These are phyloP conservation scores for Cystofilobasidium macerans DNA, from an alignment of 768 basidiomycete species.

Conservation along the genomic window DNA sequence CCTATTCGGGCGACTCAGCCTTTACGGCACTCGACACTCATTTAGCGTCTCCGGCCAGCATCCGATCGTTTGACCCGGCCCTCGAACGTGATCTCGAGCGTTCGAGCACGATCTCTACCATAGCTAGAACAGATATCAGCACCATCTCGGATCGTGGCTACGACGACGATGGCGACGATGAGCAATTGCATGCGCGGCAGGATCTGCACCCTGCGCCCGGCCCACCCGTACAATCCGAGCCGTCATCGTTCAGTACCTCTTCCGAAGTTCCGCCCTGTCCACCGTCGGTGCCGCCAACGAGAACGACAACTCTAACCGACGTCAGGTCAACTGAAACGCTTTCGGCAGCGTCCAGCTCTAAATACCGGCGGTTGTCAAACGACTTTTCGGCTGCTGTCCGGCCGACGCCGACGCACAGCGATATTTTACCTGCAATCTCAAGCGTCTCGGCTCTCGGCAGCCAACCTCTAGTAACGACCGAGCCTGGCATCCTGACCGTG, in stretches of 20 bases:
- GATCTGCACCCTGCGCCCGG: too few relatives aligned
- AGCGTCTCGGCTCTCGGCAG: not conserved
- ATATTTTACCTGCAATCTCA: too few relatives aligned
- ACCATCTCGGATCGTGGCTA: too few relatives aligned
- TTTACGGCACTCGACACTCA: not conserved
- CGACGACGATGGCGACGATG: not conserved
- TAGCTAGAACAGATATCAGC: not conserved
- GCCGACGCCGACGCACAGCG: not conserved
- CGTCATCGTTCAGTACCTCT: too few relatives aligned
- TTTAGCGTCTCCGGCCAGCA: not conserved
- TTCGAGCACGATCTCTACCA: constrained; percentile 3
- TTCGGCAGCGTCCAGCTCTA: too few relatives aligned
- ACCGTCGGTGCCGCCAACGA: too few relatives aligned
- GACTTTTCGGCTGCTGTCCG: not conserved
- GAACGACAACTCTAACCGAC: too few relatives aligned
- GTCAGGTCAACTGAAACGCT: too few relatives aligned
- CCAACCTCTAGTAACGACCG: not conserved
- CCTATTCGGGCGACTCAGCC: not conserved
- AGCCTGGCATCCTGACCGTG: not conserved
- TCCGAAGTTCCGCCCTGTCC: too few relatives aligned
- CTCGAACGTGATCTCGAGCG: constrained; percentile 13
- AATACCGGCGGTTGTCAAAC: too few relatives aligned
- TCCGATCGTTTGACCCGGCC: constrained; percentile 1
- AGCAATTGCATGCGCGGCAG: too few relatives aligned
- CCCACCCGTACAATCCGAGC: too few relatives aligned